Evolutionary conservation across 2,329 filamentous ascomycete genomes (phyloP), one percentile per base, ranked within the genome.

Genomic region (Trichoderma guizhouense): DNA sequence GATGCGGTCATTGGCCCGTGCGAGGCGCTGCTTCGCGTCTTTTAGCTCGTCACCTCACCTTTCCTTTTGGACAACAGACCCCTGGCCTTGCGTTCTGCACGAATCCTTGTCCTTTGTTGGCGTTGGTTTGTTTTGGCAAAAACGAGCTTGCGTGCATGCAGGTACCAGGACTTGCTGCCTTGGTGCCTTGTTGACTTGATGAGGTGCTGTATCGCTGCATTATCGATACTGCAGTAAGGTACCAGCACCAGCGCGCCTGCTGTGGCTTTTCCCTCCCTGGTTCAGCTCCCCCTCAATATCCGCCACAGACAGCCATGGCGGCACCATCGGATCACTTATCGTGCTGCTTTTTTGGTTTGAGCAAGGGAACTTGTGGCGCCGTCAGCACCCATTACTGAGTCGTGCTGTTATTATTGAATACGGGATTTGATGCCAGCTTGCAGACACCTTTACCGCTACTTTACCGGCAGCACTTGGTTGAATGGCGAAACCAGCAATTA

Each of bases 1-100:
- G 68, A 51, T 55, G 60, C 68, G n/a, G 60, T 53, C 66, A 69
- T 69, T 68, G 55, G 66, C 57, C 66, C 55, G 66, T 69, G 66
- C 57, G 57, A 32, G 39, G 55, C 66, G 66, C 66, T 51, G 43
- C 39, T 65, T 55, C 18, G 47, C 43, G 43, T 43, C 39, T 65
- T 24, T 47, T 43, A 47, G 66, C 28, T 60, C 55, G 55, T 69
- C 55, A 58, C 55, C 43, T 69, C 55, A 58, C 55, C 43, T 51
- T 6, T 21, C 7, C 18, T 21, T 51, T 51, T 51, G 18, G 43
- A 47, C 39, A 34, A 34, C n/a, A 7, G 36, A 14, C 34, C 39
- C 36, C 39, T n/a, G 28, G 21, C 26, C 43, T 34, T 65, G 63
- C 15, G 9, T 47, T 18, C 14, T 43, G 28, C 51, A 34, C 11